phyloP scores from a whole-genome alignment of 768 basidiomycete genomes.

The Xerocomus spinulosus region DNA sequence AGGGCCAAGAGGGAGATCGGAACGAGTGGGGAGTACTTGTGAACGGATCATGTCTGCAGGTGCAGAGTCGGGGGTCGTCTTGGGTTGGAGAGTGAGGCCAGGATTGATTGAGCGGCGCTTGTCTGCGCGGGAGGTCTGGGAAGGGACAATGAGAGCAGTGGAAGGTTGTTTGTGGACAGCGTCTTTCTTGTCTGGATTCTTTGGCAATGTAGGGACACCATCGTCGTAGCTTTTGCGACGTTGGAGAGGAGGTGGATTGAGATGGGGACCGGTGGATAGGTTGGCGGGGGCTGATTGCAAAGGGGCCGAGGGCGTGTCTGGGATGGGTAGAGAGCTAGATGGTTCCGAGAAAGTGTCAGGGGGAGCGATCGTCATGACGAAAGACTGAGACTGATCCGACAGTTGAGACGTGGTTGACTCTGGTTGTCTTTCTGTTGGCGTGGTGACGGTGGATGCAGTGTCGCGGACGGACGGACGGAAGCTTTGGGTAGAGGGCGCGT shows the following conservation, averaged over 20 bases:
- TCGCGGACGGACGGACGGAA: constrained; percentile 13
- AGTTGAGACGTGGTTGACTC: constrained; percentile 16
- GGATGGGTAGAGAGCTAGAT: constrained; percentile 3
- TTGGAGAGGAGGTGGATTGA: constrained; percentile 11
- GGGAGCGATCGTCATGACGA: constrained; percentile 43
- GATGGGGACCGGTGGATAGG: constrained; percentile 13
- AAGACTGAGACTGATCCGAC: constrained; percentile 32
- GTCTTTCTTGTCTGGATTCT: constrained; percentile 14
- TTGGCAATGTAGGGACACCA: constrained; percentile 35
- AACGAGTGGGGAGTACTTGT: constrained; percentile 23
- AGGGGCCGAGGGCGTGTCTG: background rate
- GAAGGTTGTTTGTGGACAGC: constrained; percentile 4
- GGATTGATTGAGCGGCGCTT: constrained; percentile 57
- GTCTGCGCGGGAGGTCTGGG: constrained; percentile 35
- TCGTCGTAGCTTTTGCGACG: constrained; percentile 45
- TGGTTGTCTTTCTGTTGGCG: constrained; percentile 16
- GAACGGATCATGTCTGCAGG: constrained; percentile 30
- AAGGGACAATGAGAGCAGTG: constrained; percentile 25
- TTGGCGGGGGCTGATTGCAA: constrained; percentile 19
- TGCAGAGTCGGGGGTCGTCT: constrained; percentile 11
- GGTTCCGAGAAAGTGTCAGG: constrained; percentile 24
- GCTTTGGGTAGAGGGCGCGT: constrained; percentile 23
- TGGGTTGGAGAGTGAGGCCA: constrained; percentile 34
- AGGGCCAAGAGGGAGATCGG: constrained; percentile 27
- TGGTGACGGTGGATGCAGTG: constrained; percentile 8